Evolutionary conservation across 2,329 filamentous ascomycete species (phyloP), one percentile per base, ranked within the genome.

Genomic region (Apiospora phragmitis): DNA sequence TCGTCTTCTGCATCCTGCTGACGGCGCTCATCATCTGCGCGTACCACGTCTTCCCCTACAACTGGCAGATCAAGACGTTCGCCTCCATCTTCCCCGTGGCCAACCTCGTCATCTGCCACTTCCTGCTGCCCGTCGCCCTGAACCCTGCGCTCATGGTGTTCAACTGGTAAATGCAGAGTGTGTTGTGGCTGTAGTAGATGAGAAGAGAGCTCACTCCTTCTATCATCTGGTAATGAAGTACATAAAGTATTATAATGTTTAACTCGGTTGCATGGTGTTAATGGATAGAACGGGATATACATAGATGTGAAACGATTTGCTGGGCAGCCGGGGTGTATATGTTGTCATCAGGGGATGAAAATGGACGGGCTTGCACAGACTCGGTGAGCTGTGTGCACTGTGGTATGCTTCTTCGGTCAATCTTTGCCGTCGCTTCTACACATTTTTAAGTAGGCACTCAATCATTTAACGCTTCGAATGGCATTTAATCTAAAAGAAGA

Each of bases 61-160:
- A 75, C 29, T 92, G 89, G 88, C 82, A 81, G 72, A 91, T 92
- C 77, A 81, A 80, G 26, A 77, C 83, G 69, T 88, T 92, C 74
- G 85, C 88, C 18, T 87, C 89, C 70, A 89, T 92, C 77, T 89
- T 84, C 75, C 90, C 90, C 29, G 78, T 92, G 32, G 80, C 79
- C 29, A 84, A 82, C 49, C 81, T 89, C 47, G 81, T 90, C 14
- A 79, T 84, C 62, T 83, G 82, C 47, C 88, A 91, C 77, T 88
- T 90, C 76, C 78, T 88, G 51, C 78, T 91, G 71, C 89, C 89
- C 12, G 85, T 92, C 67, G 83, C 84, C 70, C 79, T 91, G 72
- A 91, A 91, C 75, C 90, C 90, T 26, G 88, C 87, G 68, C 77
- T 91, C 81, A 91, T 92, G 89, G 84, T 86, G 77, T 89, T 90